A percentile compares a stretch with the other conserved stretches of the same genome.
These are phyloP conservation scores for Cerioporus squamosus DNA, from an alignment of 1,284 basidiomycete species.

Conservation along the genomic window DNA sequence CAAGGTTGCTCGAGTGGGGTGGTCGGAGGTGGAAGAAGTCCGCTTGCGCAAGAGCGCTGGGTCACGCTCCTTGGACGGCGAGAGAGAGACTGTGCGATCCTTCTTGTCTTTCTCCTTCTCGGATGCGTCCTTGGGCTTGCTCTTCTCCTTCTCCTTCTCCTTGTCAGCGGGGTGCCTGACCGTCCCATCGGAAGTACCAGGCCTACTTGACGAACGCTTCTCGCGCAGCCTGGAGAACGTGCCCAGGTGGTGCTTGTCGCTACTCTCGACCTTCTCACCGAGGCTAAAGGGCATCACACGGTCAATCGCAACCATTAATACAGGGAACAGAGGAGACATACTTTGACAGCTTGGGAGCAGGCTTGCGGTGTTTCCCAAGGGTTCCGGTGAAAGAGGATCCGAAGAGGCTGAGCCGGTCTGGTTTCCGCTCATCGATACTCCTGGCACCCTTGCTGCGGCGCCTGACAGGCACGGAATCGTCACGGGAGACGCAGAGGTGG, in stretches of 20 bases:
- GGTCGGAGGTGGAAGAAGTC: conserved; percentile 44
- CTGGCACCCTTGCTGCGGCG: conserved; percentile 54
- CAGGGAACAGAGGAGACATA: conserved; percentile 36
- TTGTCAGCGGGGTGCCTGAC: conserved; percentile 8
- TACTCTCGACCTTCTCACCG: conserved; percentile 30
- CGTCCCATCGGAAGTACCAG: conserved; percentile 41
- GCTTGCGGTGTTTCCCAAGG: conserved; percentile 75
- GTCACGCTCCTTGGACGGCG: conserved; percentile 22
- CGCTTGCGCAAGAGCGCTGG: conserved; percentile 52
- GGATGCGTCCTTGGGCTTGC: conserved; percentile 10
- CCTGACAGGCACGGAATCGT: conserved; percentile 32
- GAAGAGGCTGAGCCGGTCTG: conserved; percentile 79
- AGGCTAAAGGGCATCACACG: conserved; percentile 12
- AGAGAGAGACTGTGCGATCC: too few relatives aligned
- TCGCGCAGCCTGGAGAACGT: conserved; percentile 50
- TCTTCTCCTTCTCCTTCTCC: conserved; percentile 17
- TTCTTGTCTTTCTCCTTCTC: conserved; percentile 20
- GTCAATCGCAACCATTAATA: conserved; percentile 5
- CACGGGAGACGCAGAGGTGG: conserved; percentile 29
- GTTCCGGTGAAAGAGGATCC: conserved; percentile 60
- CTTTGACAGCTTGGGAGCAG: conserved; percentile 72
- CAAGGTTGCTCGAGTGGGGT: conserved; percentile 11
- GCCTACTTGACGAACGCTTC: conserved; percentile 41
- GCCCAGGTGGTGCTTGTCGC: conserved; percentile 38
- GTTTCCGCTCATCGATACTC: conserved; percentile 55